Conservation (phyloP, 805 yeast genomes). For the Starmerella bacillaris region DNA sequence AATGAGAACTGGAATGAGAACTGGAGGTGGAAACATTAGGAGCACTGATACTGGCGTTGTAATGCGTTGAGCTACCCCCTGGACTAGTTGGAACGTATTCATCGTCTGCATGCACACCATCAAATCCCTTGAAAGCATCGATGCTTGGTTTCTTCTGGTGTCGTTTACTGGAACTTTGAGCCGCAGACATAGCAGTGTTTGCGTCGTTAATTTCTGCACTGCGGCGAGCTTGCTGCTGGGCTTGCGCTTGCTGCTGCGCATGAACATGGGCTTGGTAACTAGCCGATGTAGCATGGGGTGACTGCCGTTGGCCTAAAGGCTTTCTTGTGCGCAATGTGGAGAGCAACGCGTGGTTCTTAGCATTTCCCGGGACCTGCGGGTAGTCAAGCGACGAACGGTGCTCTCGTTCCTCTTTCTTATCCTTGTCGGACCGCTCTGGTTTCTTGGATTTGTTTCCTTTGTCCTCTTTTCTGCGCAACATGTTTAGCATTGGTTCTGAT, state of each 20-base stretch:
- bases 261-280: slow-evolving; percentile 3
- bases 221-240: background rate
- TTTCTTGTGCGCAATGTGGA: slow-evolving; percentile 12
- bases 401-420: background rate
- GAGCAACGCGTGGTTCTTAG: slow-evolving; percentile 11
- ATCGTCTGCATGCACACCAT: slow-evolving; percentile 10
- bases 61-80: no score
- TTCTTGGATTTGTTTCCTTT: background rate
- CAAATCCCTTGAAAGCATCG: slow-evolving; percentile 13
- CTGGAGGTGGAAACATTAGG: slow-evolving; percentile 2
- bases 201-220: background rate
- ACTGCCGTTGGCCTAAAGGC: slow-evolving; percentile 8
- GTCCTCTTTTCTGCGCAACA: background rate
- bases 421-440: background rate
- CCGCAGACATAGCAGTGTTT: background rate
- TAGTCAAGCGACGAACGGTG: slow-evolving; percentile 14
- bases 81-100: no score
- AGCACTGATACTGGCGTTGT: no score
- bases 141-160: background rate
- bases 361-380: slow-evolving; percentile 11
- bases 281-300: slow-evolving; percentile 2
- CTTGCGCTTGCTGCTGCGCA: slow-evolving; percentile 1
- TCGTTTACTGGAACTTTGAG: background rate
- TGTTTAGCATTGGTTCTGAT: background rate
- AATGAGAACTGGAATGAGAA: slow-evolving; percentile 5